Conservation (phyloP, 768 basidiomycete species). For the Suillus cothurnatus region DNA sequence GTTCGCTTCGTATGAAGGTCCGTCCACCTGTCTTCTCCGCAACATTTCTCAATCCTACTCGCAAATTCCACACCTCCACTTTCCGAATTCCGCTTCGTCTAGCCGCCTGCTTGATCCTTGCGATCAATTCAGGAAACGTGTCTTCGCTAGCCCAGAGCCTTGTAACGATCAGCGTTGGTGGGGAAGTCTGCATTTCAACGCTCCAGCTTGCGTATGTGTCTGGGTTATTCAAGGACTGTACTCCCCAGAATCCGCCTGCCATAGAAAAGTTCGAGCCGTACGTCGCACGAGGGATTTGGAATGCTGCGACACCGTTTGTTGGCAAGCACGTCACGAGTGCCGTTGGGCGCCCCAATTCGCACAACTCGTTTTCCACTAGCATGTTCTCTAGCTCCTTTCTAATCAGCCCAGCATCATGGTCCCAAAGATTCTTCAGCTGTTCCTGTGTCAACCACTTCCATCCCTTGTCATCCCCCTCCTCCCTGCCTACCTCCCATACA, state of each 20-base stretch:
- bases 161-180: slow-evolving; percentile 45
- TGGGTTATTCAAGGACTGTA: slow-evolving; percentile 16
- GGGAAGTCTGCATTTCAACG: slow-evolving; percentile 36
- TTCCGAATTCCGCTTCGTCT: slow-evolving; percentile 33
- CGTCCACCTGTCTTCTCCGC: slow-evolving; percentile 33
- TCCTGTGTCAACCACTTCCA: slow-evolving; percentile 36
- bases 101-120: slow-evolving; percentile 38
- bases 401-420: slow-evolving; percentile 41
- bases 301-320: slow-evolving; percentile 47
- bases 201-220: slow-evolving; percentile 47
- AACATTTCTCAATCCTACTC: slow-evolving; percentile 30
- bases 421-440: slow-evolving; percentile 41
- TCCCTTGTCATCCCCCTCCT: slow-evolving; percentile 12
- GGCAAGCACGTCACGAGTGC: slow-evolving; percentile 45
- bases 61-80: slow-evolving; percentile 53
- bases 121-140: slow-evolving; percentile 39
- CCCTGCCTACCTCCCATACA: slow-evolving; percentile 37
- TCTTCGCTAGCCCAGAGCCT: slow-evolving; percentile 36
- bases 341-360: slow-evolving; percentile 14
- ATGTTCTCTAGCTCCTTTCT: slow-evolving; percentile 30
- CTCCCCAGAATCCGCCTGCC: slow-evolving; percentile 23
- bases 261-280: slow-evolving; percentile 16
- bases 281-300: slow-evolving; percentile 38
- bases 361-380: slow-evolving; percentile 9
- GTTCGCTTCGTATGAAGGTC: slow-evolving; percentile 37